Conservation (phyloP, 2,329 filamentous ascomycete species). For the Xylariaceae sp. region DNA sequence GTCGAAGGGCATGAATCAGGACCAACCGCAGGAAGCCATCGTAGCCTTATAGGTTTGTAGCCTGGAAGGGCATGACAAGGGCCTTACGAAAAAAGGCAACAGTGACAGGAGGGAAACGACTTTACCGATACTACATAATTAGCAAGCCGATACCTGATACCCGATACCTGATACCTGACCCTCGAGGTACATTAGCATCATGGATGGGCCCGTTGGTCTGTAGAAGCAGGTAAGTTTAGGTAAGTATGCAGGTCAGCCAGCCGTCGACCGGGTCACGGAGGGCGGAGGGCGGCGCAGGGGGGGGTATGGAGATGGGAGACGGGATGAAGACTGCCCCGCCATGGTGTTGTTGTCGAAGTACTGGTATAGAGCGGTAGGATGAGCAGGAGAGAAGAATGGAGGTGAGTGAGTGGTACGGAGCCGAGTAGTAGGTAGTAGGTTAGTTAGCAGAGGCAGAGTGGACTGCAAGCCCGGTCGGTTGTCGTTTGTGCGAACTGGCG, state of each 20-base stretch:
- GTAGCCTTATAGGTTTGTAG: conserved; percentile 50
- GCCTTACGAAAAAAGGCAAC: conserved; percentile 26
- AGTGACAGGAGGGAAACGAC: conserved; percentile 14
- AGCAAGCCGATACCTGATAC: conserved; percentile 8
- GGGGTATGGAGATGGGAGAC: conserved; percentile 8
- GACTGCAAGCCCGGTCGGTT: not conserved
- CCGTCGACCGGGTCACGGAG: conserved; percentile 16
- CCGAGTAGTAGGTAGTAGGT: not conserved
- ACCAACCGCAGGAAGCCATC: conserved; percentile 39
- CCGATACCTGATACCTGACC: not conserved
- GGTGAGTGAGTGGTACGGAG: not conserved
- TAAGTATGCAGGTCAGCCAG: conserved; percentile 22
- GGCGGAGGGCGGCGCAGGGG: conserved; percentile 19
- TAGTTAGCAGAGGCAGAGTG: not conserved
- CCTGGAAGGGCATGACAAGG: conserved; percentile 31
- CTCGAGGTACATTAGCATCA: conserved; percentile 1
- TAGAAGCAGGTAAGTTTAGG: conserved; percentile 4
- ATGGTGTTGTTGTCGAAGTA: conserved; percentile 10
- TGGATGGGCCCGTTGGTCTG: conserved; percentile 13
- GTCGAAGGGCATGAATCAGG: conserved; percentile 26
- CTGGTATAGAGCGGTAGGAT: conserved; percentile 1
- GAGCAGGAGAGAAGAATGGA: not conserved
- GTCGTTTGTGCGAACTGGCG: conserved; percentile 7
- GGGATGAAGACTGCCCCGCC: conserved; percentile 19
- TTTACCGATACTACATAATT: conserved; percentile 26